These are phyloP conservation scores for Candida frijolesensis DNA, from an alignment of 1,139 yeast species.

Conservation along the genomic window DNA sequence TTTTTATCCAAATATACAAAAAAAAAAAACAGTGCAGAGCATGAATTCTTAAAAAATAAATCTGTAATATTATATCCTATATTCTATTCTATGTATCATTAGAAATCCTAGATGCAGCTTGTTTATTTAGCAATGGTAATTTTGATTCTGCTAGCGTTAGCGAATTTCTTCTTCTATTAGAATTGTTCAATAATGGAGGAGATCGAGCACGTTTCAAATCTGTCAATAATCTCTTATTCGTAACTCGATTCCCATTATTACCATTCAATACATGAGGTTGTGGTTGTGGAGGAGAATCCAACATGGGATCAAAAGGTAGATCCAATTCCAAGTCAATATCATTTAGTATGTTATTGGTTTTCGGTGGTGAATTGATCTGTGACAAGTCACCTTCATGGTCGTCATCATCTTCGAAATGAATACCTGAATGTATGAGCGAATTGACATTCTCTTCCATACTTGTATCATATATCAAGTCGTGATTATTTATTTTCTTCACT, in stretches of 20 bases:
- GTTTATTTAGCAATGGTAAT: slow-evolving; percentile 36
- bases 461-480: slow-evolving; percentile 15
- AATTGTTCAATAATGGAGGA: slow-evolving; percentile 17
- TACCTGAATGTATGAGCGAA: slow-evolving; percentile 8
- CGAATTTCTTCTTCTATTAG: slow-evolving; percentile 17
- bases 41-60: background rate
- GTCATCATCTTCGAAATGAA: slow-evolving; percentile 7
- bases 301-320: slow-evolving; percentile 30
- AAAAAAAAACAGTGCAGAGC: too few species aligned
- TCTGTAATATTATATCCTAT: background rate
- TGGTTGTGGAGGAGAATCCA: slow-evolving; percentile 34
- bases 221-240: slow-evolving; percentile 16
- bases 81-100: slow-evolving; percentile 1
- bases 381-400: slow-evolving; percentile 6
- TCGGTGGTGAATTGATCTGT: slow-evolving; percentile 7
- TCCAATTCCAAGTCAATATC: slow-evolving; percentile 26
- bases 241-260: slow-evolving; percentile 2
- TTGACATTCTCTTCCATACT: slow-evolving; percentile 14
- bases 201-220: slow-evolving; percentile 11
- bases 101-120: slow-evolving; percentile 31
- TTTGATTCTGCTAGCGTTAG: slow-evolving; percentile 18
- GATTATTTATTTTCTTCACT: slow-evolving; percentile 21
- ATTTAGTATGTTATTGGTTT: slow-evolving; percentile 10
- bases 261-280: slow-evolving; percentile 18
- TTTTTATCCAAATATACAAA: too few species aligned